phyloP scores from a whole-genome alignment of 116 monocot genomes.

The Cymodocea nodosa region DNA sequence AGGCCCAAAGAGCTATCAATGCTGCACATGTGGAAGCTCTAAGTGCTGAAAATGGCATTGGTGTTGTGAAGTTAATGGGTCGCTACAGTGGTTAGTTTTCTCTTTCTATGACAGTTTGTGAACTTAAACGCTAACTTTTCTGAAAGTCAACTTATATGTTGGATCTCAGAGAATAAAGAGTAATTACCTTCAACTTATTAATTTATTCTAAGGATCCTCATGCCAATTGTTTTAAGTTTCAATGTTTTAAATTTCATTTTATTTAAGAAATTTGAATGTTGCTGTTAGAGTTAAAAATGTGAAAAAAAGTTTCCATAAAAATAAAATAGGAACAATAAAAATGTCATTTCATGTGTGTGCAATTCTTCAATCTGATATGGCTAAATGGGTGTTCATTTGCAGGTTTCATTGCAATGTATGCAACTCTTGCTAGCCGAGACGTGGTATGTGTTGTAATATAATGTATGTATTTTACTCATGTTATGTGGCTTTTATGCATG shows the following conservation, averaged over 20 bases:
- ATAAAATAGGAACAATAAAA: no score
- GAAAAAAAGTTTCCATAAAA: no score
- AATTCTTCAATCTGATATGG: not conserved
- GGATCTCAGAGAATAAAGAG: not conserved
- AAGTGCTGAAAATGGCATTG: constrained; percentile 71
- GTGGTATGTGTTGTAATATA: constrained; percentile 23
- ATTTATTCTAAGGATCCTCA: no score
- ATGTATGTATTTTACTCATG: not conserved
- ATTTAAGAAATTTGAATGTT: no score
- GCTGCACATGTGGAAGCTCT: constrained; percentile 86
- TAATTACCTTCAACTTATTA: no score
- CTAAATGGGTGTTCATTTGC: not conserved
- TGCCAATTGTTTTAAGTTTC: no score
- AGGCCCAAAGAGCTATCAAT: constrained; percentile 74
- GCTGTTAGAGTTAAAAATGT: no score
- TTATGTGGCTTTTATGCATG: no score
- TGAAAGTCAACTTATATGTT: not conserved
- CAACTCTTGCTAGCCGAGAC: constrained; percentile 70
- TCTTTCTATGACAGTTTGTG: not conserved
- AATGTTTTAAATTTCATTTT: no score
- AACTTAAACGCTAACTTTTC: not conserved
- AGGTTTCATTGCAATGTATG: constrained; percentile 87
- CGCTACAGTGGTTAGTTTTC: constrained; percentile 53
- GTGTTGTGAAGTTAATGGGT: constrained; percentile 86
- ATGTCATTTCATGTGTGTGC: not conserved